phyloP scores from a whole-genome alignment of 2,329 filamentous ascomycete species.

The Ceratocystis alfenasii region DNA sequence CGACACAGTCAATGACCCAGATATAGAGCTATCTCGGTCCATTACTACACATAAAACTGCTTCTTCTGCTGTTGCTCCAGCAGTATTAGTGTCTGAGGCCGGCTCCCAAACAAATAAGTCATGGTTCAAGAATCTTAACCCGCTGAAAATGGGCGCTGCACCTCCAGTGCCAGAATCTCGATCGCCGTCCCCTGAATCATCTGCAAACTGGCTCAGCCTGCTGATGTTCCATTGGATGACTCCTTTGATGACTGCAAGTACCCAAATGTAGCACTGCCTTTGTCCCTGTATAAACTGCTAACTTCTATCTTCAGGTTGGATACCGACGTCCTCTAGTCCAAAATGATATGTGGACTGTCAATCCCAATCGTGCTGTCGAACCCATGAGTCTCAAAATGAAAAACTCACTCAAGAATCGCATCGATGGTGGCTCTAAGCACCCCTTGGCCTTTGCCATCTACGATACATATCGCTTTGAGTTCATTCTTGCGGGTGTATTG shows the following conservation, averaged over 20 bases:
- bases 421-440: conserved; percentile 54
- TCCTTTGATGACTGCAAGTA: conserved; percentile 63
- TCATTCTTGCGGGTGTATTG: conserved; percentile 70
- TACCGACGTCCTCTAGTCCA: conserved; percentile 74
- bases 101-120: conserved; percentile 27
- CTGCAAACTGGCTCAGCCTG: conserved; percentile 60
- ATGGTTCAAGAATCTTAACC: conserved; percentile 54
- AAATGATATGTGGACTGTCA: conserved; percentile 81
- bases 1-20: neutral
- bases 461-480: conserved; percentile 75
- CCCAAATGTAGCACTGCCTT: neutral
- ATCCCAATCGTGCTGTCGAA: conserved; percentile 64
- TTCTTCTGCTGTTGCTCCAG: neutral
- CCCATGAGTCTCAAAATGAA: conserved; percentile 55
- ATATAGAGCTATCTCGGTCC: neutral
- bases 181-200: conserved; percentile 53
- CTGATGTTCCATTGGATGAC: conserved; percentile 86
- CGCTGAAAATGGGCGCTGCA: conserved; percentile 46
- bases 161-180: conserved; percentile 45
- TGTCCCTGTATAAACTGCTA: neutral
- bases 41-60: neutral
- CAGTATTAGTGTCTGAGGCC: neutral
- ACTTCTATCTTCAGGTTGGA: conserved; percentile 47
- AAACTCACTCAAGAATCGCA: conserved; percentile 56
- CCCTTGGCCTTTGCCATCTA: conserved; percentile 71